Evolutionary conservation across 495 filamentous ascomycete species (phyloP).

Genomic region (Pyronema domesticum): DNA sequence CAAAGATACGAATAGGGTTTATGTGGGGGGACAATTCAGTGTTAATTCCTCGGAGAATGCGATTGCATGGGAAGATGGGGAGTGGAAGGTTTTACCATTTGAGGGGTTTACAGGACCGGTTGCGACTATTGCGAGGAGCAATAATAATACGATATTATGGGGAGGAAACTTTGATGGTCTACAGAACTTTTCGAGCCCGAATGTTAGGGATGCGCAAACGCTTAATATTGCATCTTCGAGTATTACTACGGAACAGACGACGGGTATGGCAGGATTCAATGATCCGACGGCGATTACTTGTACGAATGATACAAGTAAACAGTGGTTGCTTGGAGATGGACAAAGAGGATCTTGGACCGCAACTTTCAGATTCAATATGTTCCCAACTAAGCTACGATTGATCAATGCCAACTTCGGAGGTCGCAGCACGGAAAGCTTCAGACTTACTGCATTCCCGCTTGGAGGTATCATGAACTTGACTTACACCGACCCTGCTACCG

Average conservation of each 20-base stretch:
- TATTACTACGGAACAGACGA: constrained; percentile 46
- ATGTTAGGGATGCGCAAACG: constrained; percentile 48
- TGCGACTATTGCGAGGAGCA: constrained; percentile 59
- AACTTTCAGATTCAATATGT: constrained; percentile 60
- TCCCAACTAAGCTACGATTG: constrained; percentile 68
- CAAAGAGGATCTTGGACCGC: constrained; percentile 65
- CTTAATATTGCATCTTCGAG: constrained; percentile 67
- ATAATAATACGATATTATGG: constrained; percentile 71
- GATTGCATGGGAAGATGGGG: constrained; percentile 56
- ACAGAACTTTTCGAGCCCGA: constrained; percentile 53
- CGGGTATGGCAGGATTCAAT: constrained; percentile 44
- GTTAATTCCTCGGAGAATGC: constrained; percentile 64
- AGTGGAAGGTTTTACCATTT: constrained; percentile 81
- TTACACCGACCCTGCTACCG: constrained; percentile 56
- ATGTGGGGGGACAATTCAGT: constrained; percentile 73
- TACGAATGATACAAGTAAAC: constrained; percentile 48
- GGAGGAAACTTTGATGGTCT: constrained; percentile 81
- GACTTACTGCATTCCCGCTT: constrained; percentile 63
- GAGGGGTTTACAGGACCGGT: constrained; percentile 90
- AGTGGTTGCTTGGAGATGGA: constrained; percentile 72
- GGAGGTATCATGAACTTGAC: constrained; percentile 95
- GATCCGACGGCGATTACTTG: constrained; percentile 78
- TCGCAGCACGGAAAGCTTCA: constrained; percentile 69
- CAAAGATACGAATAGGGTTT: constrained; percentile 61
- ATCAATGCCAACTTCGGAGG: constrained; percentile 80